These are phyloP conservation scores for Ustilago hordei DNA, from an alignment of 1,284 basidiomycete species.

Conservation along the genomic window DNA sequence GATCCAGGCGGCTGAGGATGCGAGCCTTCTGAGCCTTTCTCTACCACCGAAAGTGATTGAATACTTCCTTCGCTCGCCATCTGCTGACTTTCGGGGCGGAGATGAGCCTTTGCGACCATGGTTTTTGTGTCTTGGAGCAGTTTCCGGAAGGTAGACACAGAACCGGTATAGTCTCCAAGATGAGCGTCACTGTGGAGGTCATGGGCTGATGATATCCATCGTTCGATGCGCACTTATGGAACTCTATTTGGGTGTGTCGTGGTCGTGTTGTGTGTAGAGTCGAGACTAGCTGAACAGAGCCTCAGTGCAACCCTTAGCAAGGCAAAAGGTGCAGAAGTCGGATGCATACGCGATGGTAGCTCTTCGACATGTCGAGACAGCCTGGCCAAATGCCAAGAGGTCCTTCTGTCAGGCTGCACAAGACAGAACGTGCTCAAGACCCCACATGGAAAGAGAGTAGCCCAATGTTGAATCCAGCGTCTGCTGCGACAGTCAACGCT, in stretches of 20 bases:
- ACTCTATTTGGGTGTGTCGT: too few species aligned
- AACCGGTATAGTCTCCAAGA: too few species aligned
- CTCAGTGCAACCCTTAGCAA: too few species aligned
- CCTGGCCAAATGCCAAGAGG: too few species aligned
- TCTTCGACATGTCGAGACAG: too few species aligned
- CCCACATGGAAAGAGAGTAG: neutral
- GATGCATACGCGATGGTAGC: too few species aligned
- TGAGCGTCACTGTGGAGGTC: too few species aligned
- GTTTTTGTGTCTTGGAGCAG: neutral
- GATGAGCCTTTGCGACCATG: neutral
- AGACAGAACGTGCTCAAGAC: constrained; percentile 27
- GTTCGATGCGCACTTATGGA: too few species aligned
- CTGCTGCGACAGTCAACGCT: neutral
- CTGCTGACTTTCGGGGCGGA: neutral
- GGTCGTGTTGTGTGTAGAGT: too few species aligned
- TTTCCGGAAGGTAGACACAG: neutral
- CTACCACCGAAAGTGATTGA: constrained; percentile 14
- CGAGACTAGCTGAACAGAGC: too few species aligned
- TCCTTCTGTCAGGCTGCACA: constrained; percentile 7
- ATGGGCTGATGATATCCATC: too few species aligned
- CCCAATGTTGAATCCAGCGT: neutral
- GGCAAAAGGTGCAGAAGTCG: too few species aligned
- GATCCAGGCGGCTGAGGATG: neutral
- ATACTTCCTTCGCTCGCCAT: constrained; percentile 16
- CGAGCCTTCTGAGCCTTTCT: constrained; percentile 12